Conservation (phyloP, 1,139 yeast genomes). For the Meyerozyma elateridarum region DNA sequence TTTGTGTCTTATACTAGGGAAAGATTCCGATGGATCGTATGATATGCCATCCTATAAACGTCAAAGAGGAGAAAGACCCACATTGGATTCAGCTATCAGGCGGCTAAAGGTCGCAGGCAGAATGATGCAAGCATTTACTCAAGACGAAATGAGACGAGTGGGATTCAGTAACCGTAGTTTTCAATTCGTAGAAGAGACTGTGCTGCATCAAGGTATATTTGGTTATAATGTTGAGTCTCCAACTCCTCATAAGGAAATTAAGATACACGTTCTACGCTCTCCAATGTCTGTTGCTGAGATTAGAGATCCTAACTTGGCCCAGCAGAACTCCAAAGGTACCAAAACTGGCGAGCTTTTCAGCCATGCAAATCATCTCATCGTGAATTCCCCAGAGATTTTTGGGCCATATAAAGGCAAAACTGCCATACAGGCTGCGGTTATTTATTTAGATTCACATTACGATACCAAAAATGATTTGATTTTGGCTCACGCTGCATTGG, state of each 20-base stretch:
- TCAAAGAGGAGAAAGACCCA: slow-evolving; percentile 57
- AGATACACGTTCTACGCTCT: slow-evolving; percentile 69
- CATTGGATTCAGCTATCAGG: slow-evolving; percentile 67
- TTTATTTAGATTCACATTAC: slow-evolving; percentile 83
- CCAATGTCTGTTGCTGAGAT: slow-evolving; percentile 66
- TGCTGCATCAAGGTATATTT: slow-evolving; percentile 27
- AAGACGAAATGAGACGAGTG: slow-evolving; percentile 78
- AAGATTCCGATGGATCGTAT: slow-evolving; percentile 66
- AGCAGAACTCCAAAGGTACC: slow-evolving; percentile 72
- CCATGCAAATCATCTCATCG: slow-evolving; percentile 72
- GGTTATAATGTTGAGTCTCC: slow-evolving; percentile 33
- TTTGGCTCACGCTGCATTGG: slow-evolving; percentile 88
- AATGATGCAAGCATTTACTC: slow-evolving; percentile 89
- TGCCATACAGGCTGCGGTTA: slow-evolving; percentile 76
- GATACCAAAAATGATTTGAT: slow-evolving; percentile 58
- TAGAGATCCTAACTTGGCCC: slow-evolving; percentile 77
- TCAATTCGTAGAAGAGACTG: slow-evolving; percentile 66
- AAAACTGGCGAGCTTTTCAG: slow-evolving; percentile 72
- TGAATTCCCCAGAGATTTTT: slow-evolving; percentile 28
- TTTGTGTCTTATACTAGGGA: slow-evolving; percentile 70
- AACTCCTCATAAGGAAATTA: slow-evolving; percentile 58
- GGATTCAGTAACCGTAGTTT: slow-evolving; percentile 82
- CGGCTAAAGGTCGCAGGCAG: slow-evolving; percentile 83
- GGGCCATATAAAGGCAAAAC: slow-evolving; percentile 20
- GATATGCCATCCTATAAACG: slow-evolving; percentile 65